These are phyloP conservation scores for Vitis hybrid DNA, from an alignment of 177 flowering plant species.

Conservation along the genomic window DNA sequence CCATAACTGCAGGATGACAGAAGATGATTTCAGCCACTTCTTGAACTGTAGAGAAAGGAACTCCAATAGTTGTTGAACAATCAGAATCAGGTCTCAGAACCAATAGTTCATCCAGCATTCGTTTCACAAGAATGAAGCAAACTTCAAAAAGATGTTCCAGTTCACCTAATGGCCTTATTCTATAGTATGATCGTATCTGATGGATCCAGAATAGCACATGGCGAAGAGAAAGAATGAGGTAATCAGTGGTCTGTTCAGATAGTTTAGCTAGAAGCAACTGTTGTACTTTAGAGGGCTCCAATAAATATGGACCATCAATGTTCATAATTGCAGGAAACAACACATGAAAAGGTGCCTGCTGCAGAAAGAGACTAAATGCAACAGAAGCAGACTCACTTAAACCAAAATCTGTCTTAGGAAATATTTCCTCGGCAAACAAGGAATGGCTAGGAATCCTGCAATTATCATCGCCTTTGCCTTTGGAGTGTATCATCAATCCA, in stretches of 20 bases:
- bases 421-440: slow-evolving; percentile 8
- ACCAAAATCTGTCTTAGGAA: slow-evolving; percentile 21
- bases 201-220: slow-evolving; percentile 71
- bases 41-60: slow-evolving; percentile 18
- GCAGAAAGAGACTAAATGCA: slow-evolving; percentile 55
- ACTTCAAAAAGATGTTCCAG: slow-evolving; percentile 42
- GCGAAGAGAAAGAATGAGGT: slow-evolving; percentile 42
- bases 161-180: slow-evolving; percentile 35
- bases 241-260: slow-evolving; percentile 33
- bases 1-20: slow-evolving; percentile 57
- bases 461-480: slow-evolving; percentile 18
- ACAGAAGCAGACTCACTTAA: slow-evolving; percentile 37
- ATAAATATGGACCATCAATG: slow-evolving; percentile 21
- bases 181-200: slow-evolving; percentile 45
- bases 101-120: slow-evolving; percentile 37
- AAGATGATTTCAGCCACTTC: slow-evolving; percentile 55
- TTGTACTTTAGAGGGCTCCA: slow-evolving; percentile 29
- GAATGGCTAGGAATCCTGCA: slow-evolving; percentile 4
- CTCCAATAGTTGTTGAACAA: slow-evolving; percentile 13
- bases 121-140: slow-evolving; percentile 51
- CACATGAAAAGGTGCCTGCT: slow-evolving; percentile 59
- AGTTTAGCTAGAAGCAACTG: slow-evolving; percentile 58
- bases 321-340: slow-evolving; percentile 55
- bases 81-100: slow-evolving; percentile 29
- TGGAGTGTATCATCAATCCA: slow-evolving; percentile 8